phyloP scores from a whole-genome alignment of 495 filamentous ascomycete genomes.

The Evansstolkia leycettana region DNA sequence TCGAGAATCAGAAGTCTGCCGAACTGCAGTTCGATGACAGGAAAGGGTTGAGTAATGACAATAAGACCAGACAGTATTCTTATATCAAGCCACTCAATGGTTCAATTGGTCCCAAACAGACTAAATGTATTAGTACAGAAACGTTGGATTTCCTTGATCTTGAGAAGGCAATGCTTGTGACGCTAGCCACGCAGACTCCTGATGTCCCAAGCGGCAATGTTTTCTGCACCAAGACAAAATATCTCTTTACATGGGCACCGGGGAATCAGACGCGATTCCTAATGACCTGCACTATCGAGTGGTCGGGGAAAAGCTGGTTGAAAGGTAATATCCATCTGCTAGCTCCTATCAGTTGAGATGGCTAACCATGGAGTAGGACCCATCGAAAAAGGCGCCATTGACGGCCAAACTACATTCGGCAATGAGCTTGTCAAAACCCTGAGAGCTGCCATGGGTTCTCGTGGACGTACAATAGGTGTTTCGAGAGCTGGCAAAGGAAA shows the following conservation, averaged over 20 bases:
- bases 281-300: constrained; percentile 82
- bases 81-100: constrained; percentile 87
- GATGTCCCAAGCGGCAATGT: constrained; percentile 93
- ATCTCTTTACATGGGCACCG: constrained; percentile 85
- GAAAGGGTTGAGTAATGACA: constrained; percentile 60
- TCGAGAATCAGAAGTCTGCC: constrained; percentile 75
- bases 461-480: constrained; percentile 33
- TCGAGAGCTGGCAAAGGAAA: constrained; percentile 33
- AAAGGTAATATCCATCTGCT: constrained; percentile 52
- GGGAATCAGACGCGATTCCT: constrained; percentile 72
- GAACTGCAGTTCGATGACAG: constrained; percentile 75
- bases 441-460: constrained; percentile 57
- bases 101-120: constrained; percentile 84
- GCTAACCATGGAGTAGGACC: constrained; percentile 46
- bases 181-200: constrained; percentile 73
- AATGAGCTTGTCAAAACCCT: constrained; percentile 63
- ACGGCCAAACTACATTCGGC: constrained; percentile 73
- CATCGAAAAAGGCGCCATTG: constrained; percentile 90
- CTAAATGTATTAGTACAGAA: constrained; percentile 85
- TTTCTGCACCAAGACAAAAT: constrained; percentile 84
- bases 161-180: constrained; percentile 73
- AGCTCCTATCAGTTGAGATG: not conserved
- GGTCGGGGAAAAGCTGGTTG: constrained; percentile 96
- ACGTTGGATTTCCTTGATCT: constrained; percentile 70
- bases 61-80: constrained; percentile 59